These are phyloP conservation scores for Suillus clintonianus DNA, from an alignment of 768 basidiomycete genomes.

Conservation along the genomic window DNA sequence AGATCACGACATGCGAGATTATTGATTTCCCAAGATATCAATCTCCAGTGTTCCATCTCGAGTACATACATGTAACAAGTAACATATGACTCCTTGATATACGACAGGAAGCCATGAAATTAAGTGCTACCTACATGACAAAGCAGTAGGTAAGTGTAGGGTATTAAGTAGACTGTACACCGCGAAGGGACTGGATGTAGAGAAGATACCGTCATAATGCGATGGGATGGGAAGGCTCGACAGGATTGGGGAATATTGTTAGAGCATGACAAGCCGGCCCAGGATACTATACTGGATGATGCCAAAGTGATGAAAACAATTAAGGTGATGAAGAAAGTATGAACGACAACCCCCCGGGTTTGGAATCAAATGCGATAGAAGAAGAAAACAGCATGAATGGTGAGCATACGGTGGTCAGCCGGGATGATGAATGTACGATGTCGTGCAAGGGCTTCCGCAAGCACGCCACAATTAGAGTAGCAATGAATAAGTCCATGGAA, in stretches of 20 bases:
- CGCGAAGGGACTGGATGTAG: slow-evolving; percentile 22
- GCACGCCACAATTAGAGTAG: slow-evolving; percentile 20
- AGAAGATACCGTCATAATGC: slow-evolving; percentile 26
- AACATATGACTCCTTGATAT: slow-evolving; percentile 20
- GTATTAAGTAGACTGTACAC: slow-evolving; percentile 38
- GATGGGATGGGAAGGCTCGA: slow-evolving; percentile 23
- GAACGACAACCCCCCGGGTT: slow-evolving; percentile 19
- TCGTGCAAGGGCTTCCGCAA: slow-evolving; percentile 28
- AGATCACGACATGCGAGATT: not conserved
- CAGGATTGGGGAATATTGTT: slow-evolving; percentile 20
- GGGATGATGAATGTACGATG: slow-evolving; percentile 22
- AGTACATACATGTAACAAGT: slow-evolving; percentile 8
- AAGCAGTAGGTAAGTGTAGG: slow-evolving; percentile 35
- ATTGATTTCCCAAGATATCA: not conserved
- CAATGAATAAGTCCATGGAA: slow-evolving; percentile 19
- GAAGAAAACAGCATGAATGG: slow-evolving; percentile 22
- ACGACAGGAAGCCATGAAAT: slow-evolving; percentile 26
- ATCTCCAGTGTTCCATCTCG: not conserved
- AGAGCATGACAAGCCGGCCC: slow-evolving; percentile 26
- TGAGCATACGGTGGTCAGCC: slow-evolving; percentile 16
- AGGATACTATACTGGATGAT: slow-evolving; percentile 29
- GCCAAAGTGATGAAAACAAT: slow-evolving; percentile 29
- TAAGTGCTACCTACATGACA: slow-evolving; percentile 29
- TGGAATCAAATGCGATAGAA: slow-evolving; percentile 17
- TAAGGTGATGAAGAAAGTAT: slow-evolving; percentile 33